Evolutionary conservation across 805 yeast species (phyloP).

Genomic region (Kodamaea neixiangensis): DNA sequence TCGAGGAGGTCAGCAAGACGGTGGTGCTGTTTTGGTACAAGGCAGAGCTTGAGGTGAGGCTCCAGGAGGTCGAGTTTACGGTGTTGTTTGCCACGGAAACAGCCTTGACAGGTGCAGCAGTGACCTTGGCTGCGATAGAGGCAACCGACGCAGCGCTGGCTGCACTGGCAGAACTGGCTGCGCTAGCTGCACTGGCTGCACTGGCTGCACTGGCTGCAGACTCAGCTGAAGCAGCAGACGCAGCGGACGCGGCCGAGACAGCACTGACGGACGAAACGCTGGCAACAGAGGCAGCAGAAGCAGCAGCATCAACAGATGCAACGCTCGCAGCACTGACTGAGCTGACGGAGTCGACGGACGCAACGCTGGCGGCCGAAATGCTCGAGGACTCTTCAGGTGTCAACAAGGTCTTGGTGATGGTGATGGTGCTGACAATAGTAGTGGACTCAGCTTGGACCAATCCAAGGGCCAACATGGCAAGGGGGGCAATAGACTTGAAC

Average conservation of each 20-base stretch:
- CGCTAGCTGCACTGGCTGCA: constrained; percentile 20
- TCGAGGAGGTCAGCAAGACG: constrained; percentile 6
- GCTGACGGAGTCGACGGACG: constrained; percentile 11
- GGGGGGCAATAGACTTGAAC: constrained; percentile 15
- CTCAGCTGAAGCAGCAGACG: constrained; percentile 30
- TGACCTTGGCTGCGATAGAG: constrained; percentile 9
- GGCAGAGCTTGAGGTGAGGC: constrained; percentile 20
- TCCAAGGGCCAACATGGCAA: constrained; percentile 12
- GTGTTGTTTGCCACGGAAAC: constrained; percentile 40
- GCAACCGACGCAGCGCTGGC: constrained; percentile 22
- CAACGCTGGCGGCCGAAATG: constrained; percentile 18
- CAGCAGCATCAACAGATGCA: constrained; percentile 10
- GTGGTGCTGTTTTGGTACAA: constrained; percentile 19
- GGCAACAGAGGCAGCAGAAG: constrained; percentile 1
- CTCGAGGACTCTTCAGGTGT: constrained; percentile 48
- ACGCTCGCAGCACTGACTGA: constrained; percentile 13
- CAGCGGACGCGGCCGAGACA: constrained; percentile 18
- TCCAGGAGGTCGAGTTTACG: constrained; percentile 22
- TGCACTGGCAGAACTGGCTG: constrained; percentile 26
- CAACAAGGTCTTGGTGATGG: constrained; percentile 48
- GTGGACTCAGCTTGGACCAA: constrained; percentile 16
- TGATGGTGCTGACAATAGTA: constrained; percentile 45
- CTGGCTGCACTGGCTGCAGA: constrained; percentile 15
- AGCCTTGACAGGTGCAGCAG: constrained; percentile 21
- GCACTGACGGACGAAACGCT: constrained; percentile 21